Evolutionary conservation across 257 asterid genomes (phyloP), one percentile per base, ranked within the genome.

Genomic region (Penstemon barbatus): DNA sequence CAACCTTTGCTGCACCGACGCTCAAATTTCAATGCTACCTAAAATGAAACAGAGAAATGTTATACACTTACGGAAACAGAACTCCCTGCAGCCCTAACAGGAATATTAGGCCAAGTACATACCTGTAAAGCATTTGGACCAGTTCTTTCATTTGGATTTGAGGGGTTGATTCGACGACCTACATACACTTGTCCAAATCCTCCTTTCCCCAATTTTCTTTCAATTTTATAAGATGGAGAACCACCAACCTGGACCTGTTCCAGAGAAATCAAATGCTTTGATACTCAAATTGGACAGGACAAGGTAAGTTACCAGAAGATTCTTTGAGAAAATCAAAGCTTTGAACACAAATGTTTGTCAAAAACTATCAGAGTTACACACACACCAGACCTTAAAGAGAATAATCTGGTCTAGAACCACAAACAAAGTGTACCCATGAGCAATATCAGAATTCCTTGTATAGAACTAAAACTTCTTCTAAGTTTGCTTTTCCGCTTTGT

Each of bases 141-240:
- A 33, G 77, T 82, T 78, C 91, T 86, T 83, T 90, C 97, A 68
- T 62, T 72, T 19, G 85, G 92, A 74, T 76, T 82, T 41, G 85
- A 73, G 8, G 87, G 85, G 68, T 85, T 90, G 53, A 81, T 76
- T 45, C 94, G 85, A 2, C 95, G 87, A 63, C 98, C 98, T 61
- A 90, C 97, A 84, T 80, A 86, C 41, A 93, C 98, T 81, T 93
- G 98, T 52, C 98, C 98, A 80, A 93, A 93, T 38, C 97, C 98
- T 65, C 98, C 97, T 79, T 92, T 90, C 52, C 98, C 98, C 54
- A 92, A 84, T 77, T 92, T 92, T 76, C 58, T 83, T 4, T 86
- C 98, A 57, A 83, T 70, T 70, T 79, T 78, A 71, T 92, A 92
- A 0, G 82, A 75, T 11, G 96, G 98, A 51, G 98, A 92, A 70